Percentiles rank a stretch among this genome's conserved stretches.
Conservation (phyloP, 164 flowering plant species). For the Akebia trifoliata region DNA sequence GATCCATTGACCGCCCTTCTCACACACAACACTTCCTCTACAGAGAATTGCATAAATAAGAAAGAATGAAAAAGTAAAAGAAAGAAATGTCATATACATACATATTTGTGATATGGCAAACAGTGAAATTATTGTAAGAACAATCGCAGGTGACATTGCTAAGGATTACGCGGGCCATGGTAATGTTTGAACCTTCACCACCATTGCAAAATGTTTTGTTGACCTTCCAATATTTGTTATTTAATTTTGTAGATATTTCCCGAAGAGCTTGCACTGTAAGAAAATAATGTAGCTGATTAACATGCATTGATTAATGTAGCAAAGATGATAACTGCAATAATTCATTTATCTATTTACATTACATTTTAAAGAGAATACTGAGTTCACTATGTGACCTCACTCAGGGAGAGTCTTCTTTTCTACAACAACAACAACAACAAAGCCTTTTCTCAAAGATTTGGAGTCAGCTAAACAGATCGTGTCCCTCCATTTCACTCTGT, state of each 20-base stretch:
- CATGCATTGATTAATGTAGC: not conserved
- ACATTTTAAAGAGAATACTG: no score
- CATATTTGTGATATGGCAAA: constrained; percentile 28
- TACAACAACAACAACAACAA: no score
- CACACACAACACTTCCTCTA: not conserved
- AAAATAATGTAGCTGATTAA: not conserved
- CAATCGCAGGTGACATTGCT: constrained; percentile 39
- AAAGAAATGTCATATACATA: not conserved
- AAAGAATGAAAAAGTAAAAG: not conserved
- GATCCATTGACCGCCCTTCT: no score
- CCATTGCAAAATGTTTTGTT: constrained; percentile 21
- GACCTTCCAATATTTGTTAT: constrained; percentile 21
- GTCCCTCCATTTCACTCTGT: no score
- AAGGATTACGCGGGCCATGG: not conserved
- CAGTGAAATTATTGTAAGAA: constrained; percentile 21
- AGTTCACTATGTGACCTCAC: no score
- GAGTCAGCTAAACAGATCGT: no score
- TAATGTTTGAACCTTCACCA: constrained; percentile 8
- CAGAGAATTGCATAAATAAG: not conserved
- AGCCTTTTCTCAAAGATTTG: no score
- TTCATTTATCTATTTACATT: not conserved
- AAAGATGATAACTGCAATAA: not conserved
- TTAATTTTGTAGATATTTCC: constrained; percentile 18
- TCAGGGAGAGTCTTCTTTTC: no score
- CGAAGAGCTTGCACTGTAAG: constrained; percentile 25